Evolutionary conservation across 2,329 filamentous ascomycete species (phyloP), one percentile per base, ranked within the genome.

Genomic region (Colletotrichum aenigma): DNA sequence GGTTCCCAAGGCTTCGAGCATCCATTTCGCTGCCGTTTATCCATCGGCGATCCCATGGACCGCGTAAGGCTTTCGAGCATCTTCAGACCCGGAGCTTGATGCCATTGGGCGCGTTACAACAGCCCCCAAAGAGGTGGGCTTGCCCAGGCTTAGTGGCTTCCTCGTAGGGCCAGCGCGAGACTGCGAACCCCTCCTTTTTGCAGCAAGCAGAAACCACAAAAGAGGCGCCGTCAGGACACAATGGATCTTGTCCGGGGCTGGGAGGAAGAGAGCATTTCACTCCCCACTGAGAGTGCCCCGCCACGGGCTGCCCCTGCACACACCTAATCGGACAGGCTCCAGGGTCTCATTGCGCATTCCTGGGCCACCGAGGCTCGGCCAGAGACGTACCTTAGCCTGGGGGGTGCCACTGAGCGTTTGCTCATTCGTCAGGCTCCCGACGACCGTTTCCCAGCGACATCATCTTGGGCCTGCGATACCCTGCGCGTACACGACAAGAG

Each of bases 11-110:
- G 66, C 55, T 38, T 38, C 24, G 16, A 71, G 60, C 69, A 52
- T 58, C 60, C 67, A 65, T 70, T 75, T 36, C 30, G 58, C 52
- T 61, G 52, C 68, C 61, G 60, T 66, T 65, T 66, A 64, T 26
- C 67, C 71, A 71, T 74, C 60, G 66, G 55, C 66, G 66, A 69
- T 69, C 55, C 72, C 72, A 74, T 74, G 30, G 60, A 73, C 70
- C 65, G 56, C 66, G 66, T 13, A 64, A 60, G 36, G 48, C 48
- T 61, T 30, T 24, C 32, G 34, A 66, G 61, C 61, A 3, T 56
- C 61, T 32, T 9, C 6, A 34, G 4, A 24, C 38, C n/a, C 43
- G 13, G 2, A 21, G n/a, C n/a, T 4, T 18, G 61, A 21, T 62
- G 24, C 55, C 30, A 71, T 75, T 75, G 68, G 72, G 52, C 61